phyloP scores from a whole-genome alignment of 139 green algal species.

The Chlamydomonas schloesseri region DNA sequence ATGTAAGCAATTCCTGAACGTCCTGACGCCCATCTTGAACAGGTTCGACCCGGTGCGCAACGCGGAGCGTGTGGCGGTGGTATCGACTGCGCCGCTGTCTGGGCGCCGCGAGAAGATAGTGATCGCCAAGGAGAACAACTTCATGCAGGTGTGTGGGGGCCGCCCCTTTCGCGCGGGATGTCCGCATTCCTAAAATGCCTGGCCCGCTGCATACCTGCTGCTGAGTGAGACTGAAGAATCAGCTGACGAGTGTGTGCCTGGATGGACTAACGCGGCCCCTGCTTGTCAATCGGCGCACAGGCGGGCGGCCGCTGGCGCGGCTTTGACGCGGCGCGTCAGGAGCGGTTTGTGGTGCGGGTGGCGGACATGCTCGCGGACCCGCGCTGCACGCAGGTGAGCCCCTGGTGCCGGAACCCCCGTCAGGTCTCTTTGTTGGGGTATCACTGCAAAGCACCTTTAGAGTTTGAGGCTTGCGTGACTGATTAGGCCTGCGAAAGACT shows the following conservation, averaged over 20 bases:
- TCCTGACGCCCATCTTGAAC: too few species aligned
- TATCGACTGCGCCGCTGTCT: constrained; percentile 50
- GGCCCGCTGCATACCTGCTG: too few species aligned
- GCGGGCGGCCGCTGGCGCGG: constrained; percentile 75
- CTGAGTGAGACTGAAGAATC: too few species aligned
- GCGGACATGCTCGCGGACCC: constrained; percentile 78
- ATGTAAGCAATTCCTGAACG: too few species aligned
- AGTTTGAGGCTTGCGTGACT: too few species aligned
- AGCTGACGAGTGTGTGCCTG: too few species aligned
- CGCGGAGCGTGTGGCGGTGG: constrained; percentile 78
- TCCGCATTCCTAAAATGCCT: too few species aligned
- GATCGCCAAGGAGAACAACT: constrained; percentile 97
- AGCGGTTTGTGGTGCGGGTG: constrained; percentile 87
- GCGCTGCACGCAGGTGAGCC: constrained; percentile 61
- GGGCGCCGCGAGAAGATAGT: constrained; percentile 86
- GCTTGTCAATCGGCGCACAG: constrained; percentile 26
- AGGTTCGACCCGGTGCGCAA: constrained; percentile 90
- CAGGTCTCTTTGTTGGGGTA: background rate
- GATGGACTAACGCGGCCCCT: too few species aligned
- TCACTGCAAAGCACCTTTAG: too few species aligned
- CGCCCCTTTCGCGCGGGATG: too few species aligned
- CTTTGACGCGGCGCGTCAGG: constrained; percentile 81
- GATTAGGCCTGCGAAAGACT: too few species aligned
- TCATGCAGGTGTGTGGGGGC: constrained; percentile 71
- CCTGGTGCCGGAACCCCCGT: too few species aligned